These are phyloP conservation scores for Spinacia oleracea DNA, from an alignment of 179 eudicot species.

Conservation along the genomic window DNA sequence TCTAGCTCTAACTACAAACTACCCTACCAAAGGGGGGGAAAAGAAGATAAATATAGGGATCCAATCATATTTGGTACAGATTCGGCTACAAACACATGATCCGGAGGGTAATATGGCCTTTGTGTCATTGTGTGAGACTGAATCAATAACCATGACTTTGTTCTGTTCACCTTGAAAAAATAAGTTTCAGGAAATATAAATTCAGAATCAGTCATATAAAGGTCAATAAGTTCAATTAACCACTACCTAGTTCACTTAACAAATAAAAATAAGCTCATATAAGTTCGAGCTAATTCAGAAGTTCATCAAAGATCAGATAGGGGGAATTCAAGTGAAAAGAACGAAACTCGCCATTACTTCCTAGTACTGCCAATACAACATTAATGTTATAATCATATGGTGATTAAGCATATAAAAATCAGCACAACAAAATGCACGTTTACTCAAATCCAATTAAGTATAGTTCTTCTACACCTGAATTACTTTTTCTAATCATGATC, in stretches of 20 bases:
- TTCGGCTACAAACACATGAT: neutral
- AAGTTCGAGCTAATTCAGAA: neutral
- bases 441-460: neutral
- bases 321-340: neutral
- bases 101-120: neutral
- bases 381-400: no score
- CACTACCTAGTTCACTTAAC: neutral
- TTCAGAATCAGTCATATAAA: no score
- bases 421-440: conserved; percentile 4
- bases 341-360: neutral
- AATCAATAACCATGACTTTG: neutral
- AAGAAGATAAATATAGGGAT: no score
- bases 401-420: neutral
- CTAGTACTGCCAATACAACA: neutral
- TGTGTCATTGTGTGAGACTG: neutral
- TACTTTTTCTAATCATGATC: neutral
- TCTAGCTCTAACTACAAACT: no score
- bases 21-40: no score
- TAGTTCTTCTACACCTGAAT: neutral
- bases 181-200: neutral
- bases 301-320: neutral
- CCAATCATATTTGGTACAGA: neutral
- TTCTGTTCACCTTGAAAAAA: neutral
- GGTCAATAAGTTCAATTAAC: neutral
- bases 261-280: neutral